Base-by-base conservation (phyloP, 2,329 filamentous ascomycete species). In the Exophiala lecanii-corni region DNA sequence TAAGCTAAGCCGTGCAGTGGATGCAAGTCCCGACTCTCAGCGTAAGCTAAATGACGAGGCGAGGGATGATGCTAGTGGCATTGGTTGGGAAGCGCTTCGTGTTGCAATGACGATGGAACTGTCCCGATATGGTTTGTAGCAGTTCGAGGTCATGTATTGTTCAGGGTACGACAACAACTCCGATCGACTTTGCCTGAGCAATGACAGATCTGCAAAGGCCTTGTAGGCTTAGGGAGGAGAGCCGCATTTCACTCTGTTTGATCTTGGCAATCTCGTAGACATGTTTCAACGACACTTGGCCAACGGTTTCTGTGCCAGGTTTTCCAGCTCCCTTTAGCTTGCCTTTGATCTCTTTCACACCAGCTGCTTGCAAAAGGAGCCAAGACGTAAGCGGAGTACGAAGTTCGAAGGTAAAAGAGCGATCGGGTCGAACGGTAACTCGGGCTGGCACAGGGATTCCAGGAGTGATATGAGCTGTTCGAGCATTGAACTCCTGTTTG, bases 401-500 rank as follows among this genome's bases (percentile, higher is more conserved):
- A 45, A 97, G 70, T 38, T 95, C 88, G 69, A 98, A 98, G 64
- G 81, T 76, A 70, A 98, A 98, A 40, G 86, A 84, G 61, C 92
- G 84, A 68, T 98, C 92, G 20, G 89, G 86, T 41, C 91, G 88
- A 61, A 98, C 89, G 17, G 82, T 92, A 25, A 98, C 86, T 64
- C 86, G 84, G 38, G 88, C 87, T 37, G 92, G 92, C 59, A 94
- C 85, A 5, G 92, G 92, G 3, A 86, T 91, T 43, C 91, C 92
- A 38, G 79, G 65, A 48, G 71, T 75, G 63, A 95, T 87, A 68
- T 94, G 84, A 43, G 86, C 81, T 39, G 92, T 98, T 59, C 89
- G 76, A 23, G 91, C 91, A 64, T 97, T 97, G 78, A 97, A 97
- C 69, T 97, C 92, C 91, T 97, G 56, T n/a, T n/a, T n/a, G n/a